Evolutionary conservation across 139 green algal genomes (phyloP).

Genomic region (Chlorella sorokiniana): DNA sequence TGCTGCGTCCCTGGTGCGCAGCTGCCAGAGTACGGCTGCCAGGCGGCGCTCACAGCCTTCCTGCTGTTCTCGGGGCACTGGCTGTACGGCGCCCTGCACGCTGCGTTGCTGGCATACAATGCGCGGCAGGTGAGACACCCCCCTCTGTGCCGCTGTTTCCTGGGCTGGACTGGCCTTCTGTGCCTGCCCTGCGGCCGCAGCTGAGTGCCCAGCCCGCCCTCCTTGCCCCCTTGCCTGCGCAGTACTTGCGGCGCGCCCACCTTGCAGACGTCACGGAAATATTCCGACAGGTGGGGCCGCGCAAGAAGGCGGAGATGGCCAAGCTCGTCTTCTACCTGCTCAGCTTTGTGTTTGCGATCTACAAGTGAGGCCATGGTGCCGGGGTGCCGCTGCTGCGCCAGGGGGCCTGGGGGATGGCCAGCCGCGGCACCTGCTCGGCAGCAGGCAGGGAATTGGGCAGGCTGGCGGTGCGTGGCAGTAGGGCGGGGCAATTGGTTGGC

Average conservation of each 20-base stretch:
- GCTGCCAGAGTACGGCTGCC: constrained; percentile 52
- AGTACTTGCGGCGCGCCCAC: constrained; percentile 35
- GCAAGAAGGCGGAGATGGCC: constrained; percentile 57
- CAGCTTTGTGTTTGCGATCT: constrained; percentile 67
- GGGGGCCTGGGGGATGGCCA: no score
- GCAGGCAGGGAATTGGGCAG: no score
- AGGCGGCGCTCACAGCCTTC: constrained; percentile 51
- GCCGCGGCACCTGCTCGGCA: no score
- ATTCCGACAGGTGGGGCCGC: constrained; percentile 50
- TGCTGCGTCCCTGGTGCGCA: constrained; percentile 28
- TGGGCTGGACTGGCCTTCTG: background rate
- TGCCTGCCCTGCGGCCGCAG: background rate
- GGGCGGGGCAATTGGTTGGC: no score
- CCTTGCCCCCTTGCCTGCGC: background rate
- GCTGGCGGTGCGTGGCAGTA: no score
- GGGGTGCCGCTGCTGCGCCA: no score
- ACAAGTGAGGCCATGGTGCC: no score
- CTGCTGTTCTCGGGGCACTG: constrained; percentile 67
- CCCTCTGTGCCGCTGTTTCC: background rate
- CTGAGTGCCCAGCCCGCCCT: background rate
- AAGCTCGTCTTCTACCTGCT: constrained; percentile 64
- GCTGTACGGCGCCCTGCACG: constrained; percentile 49
- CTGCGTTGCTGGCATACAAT: constrained; percentile 50
- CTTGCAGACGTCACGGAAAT: constrained; percentile 72
- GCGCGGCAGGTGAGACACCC: constrained; percentile 21